Percentiles rank a stretch among this genome's conserved stretches.
Conservation (phyloP, 1,139 yeast species). For the Yamadazyma songkhlaensis region DNA sequence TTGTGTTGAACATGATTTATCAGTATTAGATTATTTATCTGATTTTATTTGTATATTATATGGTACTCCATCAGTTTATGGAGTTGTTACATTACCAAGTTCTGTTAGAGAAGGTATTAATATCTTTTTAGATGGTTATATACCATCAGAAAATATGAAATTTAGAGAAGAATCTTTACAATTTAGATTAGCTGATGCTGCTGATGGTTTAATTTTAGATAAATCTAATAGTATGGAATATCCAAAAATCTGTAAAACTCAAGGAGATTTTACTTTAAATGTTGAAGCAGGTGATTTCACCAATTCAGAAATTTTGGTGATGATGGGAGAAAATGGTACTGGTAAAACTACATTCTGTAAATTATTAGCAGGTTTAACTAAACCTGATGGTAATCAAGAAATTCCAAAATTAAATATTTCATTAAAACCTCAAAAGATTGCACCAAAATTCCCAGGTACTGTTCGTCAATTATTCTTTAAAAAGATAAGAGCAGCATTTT, state of each 20-base stretch:
- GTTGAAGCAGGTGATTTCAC: conserved; percentile 89
- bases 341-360: conserved; percentile 98
- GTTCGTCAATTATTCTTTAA: conserved; percentile 96
- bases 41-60: conserved; percentile 94
- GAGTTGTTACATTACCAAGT: conserved; percentile 94
- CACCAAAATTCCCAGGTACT: conserved; percentile 97
- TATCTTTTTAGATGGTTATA: conserved; percentile 95
- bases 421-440: conserved; percentile 98
- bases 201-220: conserved; percentile 73
- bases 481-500: conserved; percentile 90
- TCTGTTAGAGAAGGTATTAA: conserved; percentile 99
- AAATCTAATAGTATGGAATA: conserved; percentile 75
- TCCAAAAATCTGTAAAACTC: conserved; percentile 83
- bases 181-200: conserved; percentile 91
- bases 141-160: conserved; percentile 94
- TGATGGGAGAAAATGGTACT: conserved; percentile 99
- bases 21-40: conserved; percentile 92
- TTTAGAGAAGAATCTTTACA: conserved; percentile 94
- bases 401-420: conserved; percentile 89
- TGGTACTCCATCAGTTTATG: conserved; percentile 97
- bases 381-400: conserved; percentile 76
- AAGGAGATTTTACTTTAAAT: conserved; percentile 88
- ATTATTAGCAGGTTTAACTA: conserved; percentile 85
- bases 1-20: conserved; percentile 97
- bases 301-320: conserved; percentile 93